Base-by-base conservation (phyloP, 1,284 basidiomycete genomes). In the Ganoderma leucocontextum region DNA sequence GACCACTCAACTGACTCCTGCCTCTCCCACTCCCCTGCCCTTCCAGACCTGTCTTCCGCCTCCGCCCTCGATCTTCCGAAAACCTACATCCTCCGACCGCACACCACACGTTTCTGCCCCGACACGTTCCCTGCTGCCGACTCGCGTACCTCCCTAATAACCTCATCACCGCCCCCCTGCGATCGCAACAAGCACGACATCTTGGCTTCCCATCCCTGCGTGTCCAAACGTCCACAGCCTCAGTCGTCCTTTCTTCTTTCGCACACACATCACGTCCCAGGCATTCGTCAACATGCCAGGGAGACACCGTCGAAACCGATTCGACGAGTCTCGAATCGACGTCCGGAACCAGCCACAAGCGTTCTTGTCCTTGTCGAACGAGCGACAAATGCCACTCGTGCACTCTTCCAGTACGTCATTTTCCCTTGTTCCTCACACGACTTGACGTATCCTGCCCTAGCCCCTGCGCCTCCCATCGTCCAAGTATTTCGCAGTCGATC, bases 261-360 rank as follows among this genome's bases (percentile, higher is more conserved):
- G 39, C 53, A 35, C 58, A 39, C 35, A 8, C 15, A 7, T 53
- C 62, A 63, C 22, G 3, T 4, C n/a, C 33, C 55, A 35, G 35
- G 17, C 55, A 38, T 35, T 55, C 25, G 52, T 29, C 22, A 42
- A 33, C 47, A 38, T 59, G 58, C 41, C 62, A 63, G 57, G 52
- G 59, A 41, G 60, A 61, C 65, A 65, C 35, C 44, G 49, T 25
- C 47, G 35, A 35, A 13, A 61, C 47, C 64, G 36, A 47, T 25
- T 52, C 60, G 44, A 69, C 63, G 65, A 65, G 58, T 64, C 63
- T 69, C 67, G 60, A 60, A 25, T 66, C 63, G 55, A 62, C 64
- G 61, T 63, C 59, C 68, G 62, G 63, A 72, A 62, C 55, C 63
- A 63, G 52, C 71, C 55, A 68, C 69, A 70, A 67, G 65, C 65